Evolutionary conservation across 2,329 filamentous ascomycete genomes (phyloP), one percentile per base, ranked within the genome.

Genomic region (Purpureocillium takamizusanense): DNA sequence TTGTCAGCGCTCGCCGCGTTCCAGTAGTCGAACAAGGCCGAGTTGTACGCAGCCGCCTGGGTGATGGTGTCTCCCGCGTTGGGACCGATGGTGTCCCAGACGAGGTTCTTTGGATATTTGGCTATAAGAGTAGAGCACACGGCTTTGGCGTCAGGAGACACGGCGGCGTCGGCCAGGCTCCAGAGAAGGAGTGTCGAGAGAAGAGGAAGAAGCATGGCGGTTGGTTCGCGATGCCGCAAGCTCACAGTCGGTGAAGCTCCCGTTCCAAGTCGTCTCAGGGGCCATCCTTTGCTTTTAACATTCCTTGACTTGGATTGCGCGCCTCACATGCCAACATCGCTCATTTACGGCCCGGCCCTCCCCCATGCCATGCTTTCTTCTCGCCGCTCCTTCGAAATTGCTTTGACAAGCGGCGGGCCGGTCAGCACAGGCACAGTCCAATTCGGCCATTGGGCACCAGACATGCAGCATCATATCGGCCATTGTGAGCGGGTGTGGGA

Each of bases 1-100:
- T 45, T 42, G 11, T 34, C 10, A n/a, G 36, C 16, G 32, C 25
- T 46, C 23, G 34, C 41, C n/a, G 39, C 40, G 35, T 47, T 49
- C 42, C 44, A 46, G 33, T 48, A 49, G 40, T 45, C 41, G 4
- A 39, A 7, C 23, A 44, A 34, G 17, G 38, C 40, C 11, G 25
- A 21, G 30, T 40, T 42, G 42, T 49, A 45, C 10, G 35, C 35
- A 21, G 12, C 9, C 2, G 42, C 17, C 13, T 31, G 4, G 12
- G 3, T 9, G 15, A 37, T 12, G 1, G 43, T 44, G 11, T 21
- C 7, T 28, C 16, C 4, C 25, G 39, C 44, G 13, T 37, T 33
- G 13, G 41, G 35, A 3, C 40, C 36, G 15, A 37, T 18, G 10
- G 47, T 45, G 25, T 49, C 45, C 43, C 43, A 49, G 5, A 40